A percentile compares a stretch with the other conserved stretches of the same genome.
These are phyloP conservation scores for Fraxinus cuspidata DNA, from an alignment of 257 asterid genomes.

Conservation along the genomic window DNA sequence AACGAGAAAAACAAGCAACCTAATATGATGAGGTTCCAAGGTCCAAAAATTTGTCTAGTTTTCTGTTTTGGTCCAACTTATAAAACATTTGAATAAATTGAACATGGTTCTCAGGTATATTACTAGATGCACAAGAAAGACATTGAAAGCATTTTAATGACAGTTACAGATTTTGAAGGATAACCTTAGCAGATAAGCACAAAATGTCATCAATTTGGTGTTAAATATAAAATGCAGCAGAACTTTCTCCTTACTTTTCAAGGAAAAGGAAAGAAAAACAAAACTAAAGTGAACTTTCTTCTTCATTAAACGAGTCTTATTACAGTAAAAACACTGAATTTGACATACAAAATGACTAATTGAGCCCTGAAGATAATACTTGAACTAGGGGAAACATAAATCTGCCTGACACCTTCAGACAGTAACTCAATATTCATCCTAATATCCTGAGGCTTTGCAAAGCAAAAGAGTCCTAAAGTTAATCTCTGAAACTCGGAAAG, in stretches of 20 bases:
- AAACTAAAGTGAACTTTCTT: constrained; percentile 7
- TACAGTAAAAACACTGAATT: too few species aligned
- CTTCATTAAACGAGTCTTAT: not conserved
- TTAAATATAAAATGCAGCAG: not conserved
- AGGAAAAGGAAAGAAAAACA: not conserved
- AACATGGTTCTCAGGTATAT: not conserved
- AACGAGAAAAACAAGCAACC: not conserved
- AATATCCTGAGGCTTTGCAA: constrained; percentile 8
- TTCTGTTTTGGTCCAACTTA: not conserved
- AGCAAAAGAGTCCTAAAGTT: not conserved
- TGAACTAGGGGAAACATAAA: not conserved
- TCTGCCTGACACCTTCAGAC: not conserved
- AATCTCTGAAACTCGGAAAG: not conserved
- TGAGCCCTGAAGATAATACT: not conserved
- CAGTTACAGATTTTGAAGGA: not conserved
- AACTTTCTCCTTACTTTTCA: not conserved
- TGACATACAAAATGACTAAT: not conserved
- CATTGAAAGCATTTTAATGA: not conserved
- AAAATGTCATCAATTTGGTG: not conserved
- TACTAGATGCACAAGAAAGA: not conserved
- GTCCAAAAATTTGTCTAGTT: not conserved
- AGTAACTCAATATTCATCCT: not conserved
- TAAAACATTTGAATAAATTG: not conserved
- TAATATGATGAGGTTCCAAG: not conserved
- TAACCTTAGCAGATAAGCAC: not conserved